Conservation (phyloP, 441 rosid species). For the Eutrema salsugineum region DNA sequence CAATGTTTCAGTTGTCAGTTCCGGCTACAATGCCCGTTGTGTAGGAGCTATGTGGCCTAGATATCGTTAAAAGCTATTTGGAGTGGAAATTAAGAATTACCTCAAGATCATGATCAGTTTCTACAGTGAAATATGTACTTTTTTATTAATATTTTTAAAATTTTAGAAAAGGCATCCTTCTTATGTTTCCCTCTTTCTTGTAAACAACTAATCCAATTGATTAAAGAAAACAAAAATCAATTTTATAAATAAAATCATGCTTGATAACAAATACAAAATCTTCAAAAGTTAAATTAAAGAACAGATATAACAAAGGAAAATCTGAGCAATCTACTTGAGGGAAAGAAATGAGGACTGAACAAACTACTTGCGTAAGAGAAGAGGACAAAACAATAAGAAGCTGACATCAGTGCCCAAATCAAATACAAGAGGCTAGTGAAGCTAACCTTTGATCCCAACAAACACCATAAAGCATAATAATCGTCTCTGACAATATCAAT, state of each 20-base stretch:
- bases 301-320: background rate
- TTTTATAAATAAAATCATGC: constrained; percentile 5
- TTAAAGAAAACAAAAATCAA: background rate
- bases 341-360: background rate
- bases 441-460: constrained; percentile 11
- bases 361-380: constrained; percentile 1
- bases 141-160: background rate
- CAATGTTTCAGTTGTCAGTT: constrained; percentile 47
- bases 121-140: background rate
- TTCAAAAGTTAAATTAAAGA: background rate
- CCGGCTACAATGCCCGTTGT: constrained; percentile 89
- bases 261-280: background rate
- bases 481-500: background rate
- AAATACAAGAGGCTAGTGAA: constrained; percentile 7
- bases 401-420: too few relatives aligned
- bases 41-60: constrained; percentile 77
- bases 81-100: constrained; percentile 36
- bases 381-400: background rate
- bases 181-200: background rate
- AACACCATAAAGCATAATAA: constrained; percentile 3
- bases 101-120: background rate
- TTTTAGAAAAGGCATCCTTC: background rate
- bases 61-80: constrained; percentile 60
- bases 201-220: too few relatives aligned
- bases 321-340: background rate